These are phyloP conservation scores for Ambrosiella cleistominuta DNA, from an alignment of 2,329 filamentous ascomycete species.

Conservation along the genomic window DNA sequence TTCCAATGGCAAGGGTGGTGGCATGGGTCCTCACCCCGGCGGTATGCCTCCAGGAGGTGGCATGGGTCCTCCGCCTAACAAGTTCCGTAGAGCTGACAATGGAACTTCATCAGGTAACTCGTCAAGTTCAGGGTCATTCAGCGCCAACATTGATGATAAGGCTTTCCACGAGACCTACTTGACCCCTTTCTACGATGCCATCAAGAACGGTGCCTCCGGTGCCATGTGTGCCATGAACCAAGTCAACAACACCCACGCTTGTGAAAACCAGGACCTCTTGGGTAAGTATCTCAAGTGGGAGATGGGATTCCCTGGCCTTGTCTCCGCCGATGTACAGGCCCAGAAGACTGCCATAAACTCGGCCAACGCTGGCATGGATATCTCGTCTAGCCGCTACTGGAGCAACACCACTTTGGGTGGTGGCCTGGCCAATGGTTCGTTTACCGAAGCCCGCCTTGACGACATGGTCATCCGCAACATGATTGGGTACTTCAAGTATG, in stretches of 20 bases:
- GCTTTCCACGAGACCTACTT: slow-evolving; percentile 47
- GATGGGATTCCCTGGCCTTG: slow-evolving; percentile 45
- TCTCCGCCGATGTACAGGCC: slow-evolving; percentile 50
- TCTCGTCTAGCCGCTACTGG: slow-evolving; percentile 56
- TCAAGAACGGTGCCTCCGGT: slow-evolving; percentile 38
- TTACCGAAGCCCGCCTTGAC: slow-evolving; percentile 24
- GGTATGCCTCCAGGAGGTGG: slow-evolving; percentile 30
- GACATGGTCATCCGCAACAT: slow-evolving; percentile 37
- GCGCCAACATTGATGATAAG: slow-evolving; percentile 41
- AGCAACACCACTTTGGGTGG: slow-evolving; percentile 24
- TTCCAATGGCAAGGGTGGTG: slow-evolving; percentile 15
- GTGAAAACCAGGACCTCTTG: slow-evolving; percentile 48
- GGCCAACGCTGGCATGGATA: slow-evolving; percentile 49
- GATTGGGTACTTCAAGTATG: slow-evolving; percentile 32
- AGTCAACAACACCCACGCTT: slow-evolving; percentile 53
- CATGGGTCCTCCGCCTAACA: slow-evolving; percentile 18
- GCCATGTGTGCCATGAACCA: slow-evolving; percentile 52
- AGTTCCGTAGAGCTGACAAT: slow-evolving; percentile 18
- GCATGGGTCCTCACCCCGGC: neutral
- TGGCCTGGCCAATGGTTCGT: slow-evolving; percentile 30
- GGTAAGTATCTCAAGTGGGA: slow-evolving; percentile 50
- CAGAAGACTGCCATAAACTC: slow-evolving; percentile 46
- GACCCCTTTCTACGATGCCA: slow-evolving; percentile 54
- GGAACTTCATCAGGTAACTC: slow-evolving; percentile 36
- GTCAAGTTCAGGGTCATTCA: slow-evolving; percentile 44